Base-by-base conservation (phyloP, 768 basidiomycete genomes). In the Holtermanniella nyarrowii region DNA sequence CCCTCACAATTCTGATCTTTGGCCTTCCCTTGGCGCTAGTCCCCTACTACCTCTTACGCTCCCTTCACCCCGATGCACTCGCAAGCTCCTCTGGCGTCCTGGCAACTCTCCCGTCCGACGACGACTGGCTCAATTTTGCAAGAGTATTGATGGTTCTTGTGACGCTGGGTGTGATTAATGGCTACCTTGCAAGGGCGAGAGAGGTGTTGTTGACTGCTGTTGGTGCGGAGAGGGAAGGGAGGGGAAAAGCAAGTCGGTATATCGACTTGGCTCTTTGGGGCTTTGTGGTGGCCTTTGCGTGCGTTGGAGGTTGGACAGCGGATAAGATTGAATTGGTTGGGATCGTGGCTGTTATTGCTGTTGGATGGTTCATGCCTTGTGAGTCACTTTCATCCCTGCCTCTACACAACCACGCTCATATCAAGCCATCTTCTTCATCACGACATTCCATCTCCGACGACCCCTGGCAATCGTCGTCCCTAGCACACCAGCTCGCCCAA, bases 381-480 rank as follows among this genome's bases (percentile, higher is more conserved):
- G 37, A 60, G 65, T 56, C 14, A 16, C 39, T 1, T 18, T 39
- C 22, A 5, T 20, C 14, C n/a, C 10, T 18, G n/a, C 5, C 25
- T 46, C 12, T 16, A 13, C 16, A 23, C 5, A 5, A 5, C 47
- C 27, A 22, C 21, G 31, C 21, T 4, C 47, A 13, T 3, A 26
- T 22, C 3, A 65, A 78, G 84, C 87, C 14, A 63, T 88, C 45
- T 72, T 86, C 49, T 88, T 91, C 72, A 80, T 93, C 58, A 77
- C 78, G 23, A 80, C 82, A 3, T 89, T 93, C 73, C 82, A 87
- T 65, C 83, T 95, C 73, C 81, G 82, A 52, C 80, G 82, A 2
- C 90, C 90, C 1, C 76, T 90, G 2, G 76, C 86, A 0, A 95
- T 95, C 63, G 77, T 93, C 50, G 78, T 89, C 31, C 84, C 82